Evolutionary conservation across 768 basidiomycete species (phyloP).

Genomic region (Suillus brevipes): DNA sequence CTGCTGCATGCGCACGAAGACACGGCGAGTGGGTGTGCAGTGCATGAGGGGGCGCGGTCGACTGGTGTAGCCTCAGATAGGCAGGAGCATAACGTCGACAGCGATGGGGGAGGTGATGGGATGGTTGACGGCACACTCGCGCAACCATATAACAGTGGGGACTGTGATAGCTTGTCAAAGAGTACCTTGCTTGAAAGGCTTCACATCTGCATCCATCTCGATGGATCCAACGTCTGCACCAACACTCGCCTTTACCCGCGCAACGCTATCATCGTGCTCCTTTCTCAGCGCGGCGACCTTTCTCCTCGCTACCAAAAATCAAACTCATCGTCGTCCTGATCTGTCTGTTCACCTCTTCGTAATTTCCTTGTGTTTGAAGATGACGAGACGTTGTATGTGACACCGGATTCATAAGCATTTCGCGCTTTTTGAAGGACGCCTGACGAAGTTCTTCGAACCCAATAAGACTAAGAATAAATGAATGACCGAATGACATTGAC

Average conservation of each 20-base stretch:
- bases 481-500: slow-evolving; percentile 2
- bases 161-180: neutral
- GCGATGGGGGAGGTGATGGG: too few relatives aligned
- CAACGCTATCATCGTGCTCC: slow-evolving; percentile 86
- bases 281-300: slow-evolving; percentile 76
- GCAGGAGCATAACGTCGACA: too few relatives aligned
- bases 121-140: too few relatives aligned
- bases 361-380: slow-evolving; percentile 41
- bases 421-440: slow-evolving; percentile 60
- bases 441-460: slow-evolving; percentile 88
- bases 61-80: too few relatives aligned
- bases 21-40: too few relatives aligned
- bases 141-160: too few relatives aligned
- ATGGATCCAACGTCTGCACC: slow-evolving; percentile 50
- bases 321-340: slow-evolving; percentile 57
- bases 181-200: slow-evolving; percentile 46
- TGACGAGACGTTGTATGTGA: slow-evolving; percentile 22
- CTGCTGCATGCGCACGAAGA: too few relatives aligned
- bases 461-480: slow-evolving; percentile 52
- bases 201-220: slow-evolving; percentile 76
- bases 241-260: slow-evolving; percentile 66
- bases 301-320: slow-evolving; percentile 66
- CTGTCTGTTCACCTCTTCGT: slow-evolving; percentile 24
- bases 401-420: slow-evolving; percentile 33
- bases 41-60: too few relatives aligned